phyloP scores from a whole-genome alignment of 176 grass and related monocot genomes.

The Typha latifolia region DNA sequence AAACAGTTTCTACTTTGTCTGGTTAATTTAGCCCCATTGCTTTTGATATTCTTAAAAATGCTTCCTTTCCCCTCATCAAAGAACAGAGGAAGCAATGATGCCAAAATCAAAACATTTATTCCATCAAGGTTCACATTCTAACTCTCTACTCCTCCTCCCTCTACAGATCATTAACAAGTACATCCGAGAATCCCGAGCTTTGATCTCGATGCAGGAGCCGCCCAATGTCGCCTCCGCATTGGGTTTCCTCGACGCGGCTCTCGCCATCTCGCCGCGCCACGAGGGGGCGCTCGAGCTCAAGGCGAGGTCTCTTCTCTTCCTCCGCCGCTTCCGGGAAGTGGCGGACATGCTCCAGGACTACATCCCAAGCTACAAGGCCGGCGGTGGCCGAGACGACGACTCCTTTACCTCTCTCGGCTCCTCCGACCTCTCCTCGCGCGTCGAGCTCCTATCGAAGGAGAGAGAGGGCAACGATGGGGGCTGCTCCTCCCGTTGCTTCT shows the following conservation, averaged over 20 bases:
- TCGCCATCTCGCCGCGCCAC: constrained; percentile 57
- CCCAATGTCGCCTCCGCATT: constrained; percentile 52
- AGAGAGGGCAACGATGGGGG: constrained; percentile 30
- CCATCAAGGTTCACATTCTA: too few species aligned
- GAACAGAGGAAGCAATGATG: too few species aligned
- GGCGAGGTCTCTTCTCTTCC: constrained; percentile 60
- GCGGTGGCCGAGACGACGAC: constrained; percentile 24
- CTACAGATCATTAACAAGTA: constrained; percentile 69
- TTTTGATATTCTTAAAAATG: too few species aligned
- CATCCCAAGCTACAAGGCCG: constrained; percentile 79
- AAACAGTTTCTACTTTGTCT: background rate
- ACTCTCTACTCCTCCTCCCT: too few species aligned
- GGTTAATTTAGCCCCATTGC: background rate
- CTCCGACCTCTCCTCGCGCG: constrained; percentile 49
- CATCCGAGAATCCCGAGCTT: constrained; percentile 51
- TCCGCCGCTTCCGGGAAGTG: constrained; percentile 70
- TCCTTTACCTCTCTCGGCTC: constrained; percentile 29
- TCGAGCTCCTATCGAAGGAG: constrained; percentile 62
- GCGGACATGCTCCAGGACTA: constrained; percentile 90
- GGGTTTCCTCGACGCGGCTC: constrained; percentile 59
- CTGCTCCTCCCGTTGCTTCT: constrained; percentile 71
- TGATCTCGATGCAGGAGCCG: constrained; percentile 43
- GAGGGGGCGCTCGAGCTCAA: constrained; percentile 74
- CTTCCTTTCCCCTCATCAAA: too few species aligned
- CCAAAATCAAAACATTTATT: too few species aligned